phyloP scores from a whole-genome alignment of 1,139 yeast species.

The Wickerhamiella pararugosa region DNA sequence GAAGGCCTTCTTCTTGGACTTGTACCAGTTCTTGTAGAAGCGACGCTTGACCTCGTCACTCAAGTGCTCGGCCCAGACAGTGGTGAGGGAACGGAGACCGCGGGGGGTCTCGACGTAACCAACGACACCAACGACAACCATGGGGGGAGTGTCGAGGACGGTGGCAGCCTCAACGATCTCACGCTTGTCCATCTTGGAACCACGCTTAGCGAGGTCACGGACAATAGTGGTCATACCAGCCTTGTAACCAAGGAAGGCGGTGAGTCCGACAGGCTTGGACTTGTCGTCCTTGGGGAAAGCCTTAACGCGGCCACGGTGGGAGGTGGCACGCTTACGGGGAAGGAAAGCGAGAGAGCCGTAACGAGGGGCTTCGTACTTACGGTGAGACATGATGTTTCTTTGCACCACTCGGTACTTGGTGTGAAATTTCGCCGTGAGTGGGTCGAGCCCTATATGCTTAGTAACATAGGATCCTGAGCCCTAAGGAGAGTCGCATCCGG shows the following conservation, averaged over 20 bases:
- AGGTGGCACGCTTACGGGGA: slow-evolving; percentile 99
- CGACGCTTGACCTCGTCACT: slow-evolving; percentile 99
- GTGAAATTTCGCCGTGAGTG: too few relatives aligned
- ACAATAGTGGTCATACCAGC: slow-evolving; percentile 99
- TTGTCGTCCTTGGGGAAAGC: slow-evolving; percentile 98
- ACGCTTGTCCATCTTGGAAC: slow-evolving; percentile 99
- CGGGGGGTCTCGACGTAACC: slow-evolving; percentile 99
- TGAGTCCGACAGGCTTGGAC: slow-evolving; percentile 96
- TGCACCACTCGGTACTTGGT: too few relatives aligned
- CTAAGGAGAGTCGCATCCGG: neutral
- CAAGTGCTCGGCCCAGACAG: slow-evolving; percentile 99
- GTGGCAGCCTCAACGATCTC: slow-evolving; percentile 99
- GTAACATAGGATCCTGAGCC: neutral
- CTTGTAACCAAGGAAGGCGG: slow-evolving; percentile 99
- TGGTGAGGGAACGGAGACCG: slow-evolving; percentile 98
- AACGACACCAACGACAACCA: slow-evolving; percentile 98
- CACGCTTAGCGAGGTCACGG: slow-evolving; percentile 99
- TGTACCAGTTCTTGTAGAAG: slow-evolving; percentile 99
- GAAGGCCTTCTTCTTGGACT: slow-evolving; percentile 99
- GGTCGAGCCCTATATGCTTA: slow-evolving; percentile 1
- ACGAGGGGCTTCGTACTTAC: slow-evolving; percentile 99
- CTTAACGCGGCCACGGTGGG: slow-evolving; percentile 98
- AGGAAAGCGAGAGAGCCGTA: slow-evolving; percentile 99
- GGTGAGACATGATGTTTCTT: slow-evolving; percentile 69
- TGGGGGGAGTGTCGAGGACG: slow-evolving; percentile 98